Conservation (phyloP, 352 stramenopile species). For the Globisporangium cederbergense region DNA sequence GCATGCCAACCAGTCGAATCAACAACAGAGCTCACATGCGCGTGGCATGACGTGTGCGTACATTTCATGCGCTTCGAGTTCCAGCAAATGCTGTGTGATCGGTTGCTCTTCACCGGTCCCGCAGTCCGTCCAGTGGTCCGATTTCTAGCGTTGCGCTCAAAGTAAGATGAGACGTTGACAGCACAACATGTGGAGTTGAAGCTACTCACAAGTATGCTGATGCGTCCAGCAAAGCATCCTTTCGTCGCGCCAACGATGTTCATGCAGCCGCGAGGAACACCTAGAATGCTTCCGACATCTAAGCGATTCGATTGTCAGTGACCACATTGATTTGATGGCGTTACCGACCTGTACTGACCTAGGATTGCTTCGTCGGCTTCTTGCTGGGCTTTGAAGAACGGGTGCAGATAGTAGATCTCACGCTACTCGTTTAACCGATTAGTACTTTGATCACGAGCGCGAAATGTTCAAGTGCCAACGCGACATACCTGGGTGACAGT, state of each 20-base stretch:
- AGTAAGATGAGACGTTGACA: not conserved
- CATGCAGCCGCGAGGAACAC: constrained; percentile 58
- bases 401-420: constrained; percentile 84
- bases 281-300: constrained; percentile 74
- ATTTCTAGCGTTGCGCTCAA: constrained; percentile 28
- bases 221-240: constrained; percentile 59
- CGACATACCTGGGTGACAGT: constrained; percentile 69
- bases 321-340: too few relatives aligned
- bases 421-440: constrained; percentile 27
- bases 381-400: constrained; percentile 76
- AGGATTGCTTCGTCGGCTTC: constrained; percentile 85
- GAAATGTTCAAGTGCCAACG: not conserved
- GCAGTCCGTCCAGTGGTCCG: constrained; percentile 54
- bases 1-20: not conserved
- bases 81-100: constrained; percentile 76
- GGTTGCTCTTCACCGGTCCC: constrained; percentile 57
- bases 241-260: constrained; percentile 87
- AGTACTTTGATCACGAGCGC: not conserved
- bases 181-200: not conserved
- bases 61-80: constrained; percentile 47
- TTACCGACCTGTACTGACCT: constrained; percentile 24
- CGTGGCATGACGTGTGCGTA: constrained; percentile 13
- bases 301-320: too few relatives aligned
- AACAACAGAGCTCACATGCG: not conserved
- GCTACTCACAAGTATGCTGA: constrained; percentile 45